These are phyloP conservation scores for Ceratobasidium sp. DNA, from an alignment of 1,284 basidiomycete species.

Conservation along the genomic window DNA sequence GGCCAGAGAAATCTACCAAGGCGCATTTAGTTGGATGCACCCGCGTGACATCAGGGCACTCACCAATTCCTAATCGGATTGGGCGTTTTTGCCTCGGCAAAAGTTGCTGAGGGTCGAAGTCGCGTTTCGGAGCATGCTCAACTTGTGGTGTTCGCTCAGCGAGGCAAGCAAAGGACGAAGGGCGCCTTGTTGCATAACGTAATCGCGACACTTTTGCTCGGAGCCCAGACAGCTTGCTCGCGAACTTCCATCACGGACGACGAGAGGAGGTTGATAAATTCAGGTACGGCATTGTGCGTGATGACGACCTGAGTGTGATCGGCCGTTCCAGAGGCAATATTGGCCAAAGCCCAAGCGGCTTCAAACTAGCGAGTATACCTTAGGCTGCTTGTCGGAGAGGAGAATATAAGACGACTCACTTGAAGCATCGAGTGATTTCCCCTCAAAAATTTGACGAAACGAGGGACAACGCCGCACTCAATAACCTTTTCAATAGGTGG, in stretches of 20 bases:
- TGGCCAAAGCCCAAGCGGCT: slow-evolving; percentile 99
- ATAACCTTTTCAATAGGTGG: slow-evolving; percentile 99
- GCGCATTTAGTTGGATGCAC: neutral
- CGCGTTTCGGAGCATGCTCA: slow-evolving; percentile 97
- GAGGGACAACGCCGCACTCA: slow-evolving; percentile 95
- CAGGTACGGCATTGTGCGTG: slow-evolving; percentile 93
- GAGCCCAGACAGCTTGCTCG: slow-evolving; percentile 70
- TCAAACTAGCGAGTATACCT: slow-evolving; percentile 77
- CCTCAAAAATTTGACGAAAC: slow-evolving; percentile 96
- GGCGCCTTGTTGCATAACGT: slow-evolving; percentile 67
- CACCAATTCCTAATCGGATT: slow-evolving; percentile 94
- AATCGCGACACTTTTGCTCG: slow-evolving; percentile 60
- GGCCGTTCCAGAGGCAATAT: slow-evolving; percentile 99
- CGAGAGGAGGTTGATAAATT: slow-evolving; percentile 93
- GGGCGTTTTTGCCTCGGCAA: slow-evolving; percentile 95
- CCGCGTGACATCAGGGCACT: slow-evolving; percentile 45
- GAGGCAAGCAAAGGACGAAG: slow-evolving; percentile 64
- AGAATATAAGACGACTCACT: slow-evolving; percentile 62
- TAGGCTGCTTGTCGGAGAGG: slow-evolving; percentile 36
- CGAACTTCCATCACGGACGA: slow-evolving; percentile 65
- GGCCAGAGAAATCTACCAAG: slow-evolving; percentile 89
- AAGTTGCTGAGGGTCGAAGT: slow-evolving; percentile 99
- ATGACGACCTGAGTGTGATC: slow-evolving; percentile 99
- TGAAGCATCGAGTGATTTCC: slow-evolving; percentile 92
- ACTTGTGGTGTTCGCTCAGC: slow-evolving; percentile 79